Percentiles rank a stretch among this genome's conserved stretches.
These are phyloP conservation scores for Asclepias syriaca DNA, from an alignment of 257 asterid genomes.

Conservation along the genomic window DNA sequence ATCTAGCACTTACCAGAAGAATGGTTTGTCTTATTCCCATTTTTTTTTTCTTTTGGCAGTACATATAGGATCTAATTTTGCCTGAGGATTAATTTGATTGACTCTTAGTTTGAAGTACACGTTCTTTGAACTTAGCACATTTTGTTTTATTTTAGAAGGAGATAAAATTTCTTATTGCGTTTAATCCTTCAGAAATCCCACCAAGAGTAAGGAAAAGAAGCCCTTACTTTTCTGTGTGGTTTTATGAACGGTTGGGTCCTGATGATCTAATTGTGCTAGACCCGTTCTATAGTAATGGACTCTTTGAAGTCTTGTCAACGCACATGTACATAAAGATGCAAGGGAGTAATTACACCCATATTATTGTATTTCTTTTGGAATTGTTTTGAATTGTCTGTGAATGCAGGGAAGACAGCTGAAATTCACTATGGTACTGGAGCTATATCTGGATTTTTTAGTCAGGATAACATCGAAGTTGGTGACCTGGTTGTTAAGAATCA, in stretches of 20 bases:
- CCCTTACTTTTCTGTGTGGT: background rate
- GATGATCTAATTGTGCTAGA: background rate
- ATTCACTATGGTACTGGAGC: slow-evolving; percentile 94
- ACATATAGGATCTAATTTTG: background rate
- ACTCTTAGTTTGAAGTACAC: background rate
- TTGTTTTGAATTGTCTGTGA: background rate
- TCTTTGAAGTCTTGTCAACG: background rate
- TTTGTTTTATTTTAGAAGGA: background rate
- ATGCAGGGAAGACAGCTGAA: slow-evolving; percentile 77
- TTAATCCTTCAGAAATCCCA: background rate
- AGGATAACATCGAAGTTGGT: slow-evolving; percentile 75
- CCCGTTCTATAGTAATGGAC: background rate
- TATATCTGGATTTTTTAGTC: slow-evolving; percentile 85
- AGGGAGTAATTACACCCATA: background rate
- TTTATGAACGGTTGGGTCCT: background rate
- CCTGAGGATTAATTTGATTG: background rate
- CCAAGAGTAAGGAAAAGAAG: background rate
- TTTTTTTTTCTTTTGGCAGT: background rate
- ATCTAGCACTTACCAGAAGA: slow-evolving; percentile 66
- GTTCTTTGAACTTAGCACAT: background rate
- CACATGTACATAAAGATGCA: background rate
- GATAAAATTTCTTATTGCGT: too few species aligned
- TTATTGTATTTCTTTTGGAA: too few species aligned
- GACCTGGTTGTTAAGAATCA: slow-evolving; percentile 69
- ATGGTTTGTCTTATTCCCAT: slow-evolving; percentile 47